Evolutionary conservation across 2,329 filamentous ascomycete species (phyloP).

Genomic region (Colletotrichum gloeosporioides): DNA sequence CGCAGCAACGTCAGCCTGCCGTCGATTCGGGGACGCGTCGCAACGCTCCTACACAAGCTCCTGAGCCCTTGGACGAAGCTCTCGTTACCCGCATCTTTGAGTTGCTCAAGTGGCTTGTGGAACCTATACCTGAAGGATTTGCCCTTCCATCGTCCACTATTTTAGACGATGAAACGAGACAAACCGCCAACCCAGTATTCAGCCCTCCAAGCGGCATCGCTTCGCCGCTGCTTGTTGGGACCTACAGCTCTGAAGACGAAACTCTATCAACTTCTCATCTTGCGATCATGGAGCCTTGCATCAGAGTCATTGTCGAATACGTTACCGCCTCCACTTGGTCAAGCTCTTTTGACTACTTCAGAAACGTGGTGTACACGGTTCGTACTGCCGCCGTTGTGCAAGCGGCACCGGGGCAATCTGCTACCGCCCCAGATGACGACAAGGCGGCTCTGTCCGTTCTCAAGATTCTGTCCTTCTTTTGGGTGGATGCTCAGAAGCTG

Average conservation of each 20-base stretch:
- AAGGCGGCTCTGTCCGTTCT: constrained; percentile 58
- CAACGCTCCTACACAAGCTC: constrained; percentile 25
- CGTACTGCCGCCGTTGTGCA: constrained; percentile 49
- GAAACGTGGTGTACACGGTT: constrained; percentile 55
- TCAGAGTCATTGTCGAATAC: constrained; percentile 66
- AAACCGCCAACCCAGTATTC: constrained; percentile 14
- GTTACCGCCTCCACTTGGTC: constrained; percentile 70
- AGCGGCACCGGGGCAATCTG: constrained; percentile 39
- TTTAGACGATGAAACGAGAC: constrained; percentile 54
- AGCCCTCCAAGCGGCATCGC: neutral
- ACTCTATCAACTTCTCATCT: constrained; percentile 36
- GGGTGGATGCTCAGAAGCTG: constrained; percentile 68
- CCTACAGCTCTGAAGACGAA: constrained; percentile 36
- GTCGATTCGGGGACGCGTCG: constrained; percentile 23
- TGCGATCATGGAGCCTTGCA: constrained; percentile 57
- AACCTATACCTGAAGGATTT: constrained; percentile 63
- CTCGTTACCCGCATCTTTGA: constrained; percentile 63
- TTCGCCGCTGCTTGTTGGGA: constrained; percentile 31
- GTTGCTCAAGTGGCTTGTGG: constrained; percentile 59
- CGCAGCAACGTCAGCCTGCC: constrained; percentile 11
- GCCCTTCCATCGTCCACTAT: constrained; percentile 62
- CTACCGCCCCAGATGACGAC: constrained; percentile 53
- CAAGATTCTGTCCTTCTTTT: constrained; percentile 66
- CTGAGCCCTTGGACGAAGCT: constrained; percentile 50
- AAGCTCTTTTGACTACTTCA: constrained; percentile 63